Conservation (phyloP, 805 yeast genomes). For the Candida verbasci region DNA sequence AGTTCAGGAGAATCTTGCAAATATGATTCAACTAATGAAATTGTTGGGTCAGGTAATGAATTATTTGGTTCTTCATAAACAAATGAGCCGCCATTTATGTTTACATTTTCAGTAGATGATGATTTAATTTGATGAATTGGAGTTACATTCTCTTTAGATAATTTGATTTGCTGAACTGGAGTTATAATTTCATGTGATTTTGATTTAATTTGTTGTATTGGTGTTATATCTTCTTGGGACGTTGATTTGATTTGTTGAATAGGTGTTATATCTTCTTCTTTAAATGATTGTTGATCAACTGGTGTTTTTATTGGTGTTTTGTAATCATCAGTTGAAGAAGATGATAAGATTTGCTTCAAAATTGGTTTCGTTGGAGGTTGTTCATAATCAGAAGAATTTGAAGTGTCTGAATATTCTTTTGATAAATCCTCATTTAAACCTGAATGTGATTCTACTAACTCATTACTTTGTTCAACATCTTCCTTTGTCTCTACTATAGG, state of each 20-base stretch:
- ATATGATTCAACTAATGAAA: slow-evolving; percentile 8
- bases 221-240: neutral
- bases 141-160: too few relatives aligned
- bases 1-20: slow-evolving; percentile 3
- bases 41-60: slow-evolving; percentile 8
- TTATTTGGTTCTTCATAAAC: slow-evolving; percentile 1
- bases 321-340: neutral
- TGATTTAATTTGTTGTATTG: neutral
- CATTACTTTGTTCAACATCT: neutral
- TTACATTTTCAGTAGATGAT: neutral
- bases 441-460: too few relatives aligned
- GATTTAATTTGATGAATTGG: neutral
- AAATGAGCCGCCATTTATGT: neutral
- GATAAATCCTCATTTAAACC: too few relatives aligned
- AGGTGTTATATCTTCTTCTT: neutral
- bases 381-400: neutral
- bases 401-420: too few relatives aligned
- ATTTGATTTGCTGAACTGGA: slow-evolving; percentile 1
- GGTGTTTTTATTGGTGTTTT: slow-evolving; percentile 2
- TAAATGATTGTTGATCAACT: slow-evolving; percentile 1
- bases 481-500: neutral
- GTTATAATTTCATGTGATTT: neutral
- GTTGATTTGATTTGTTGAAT: neutral
- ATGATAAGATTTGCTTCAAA: neutral
- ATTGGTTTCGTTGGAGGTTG: slow-evolving; percentile 4